Evolutionary conservation across 495 filamentous ascomycete species (phyloP).

Genomic region (Extremus antarcticus): DNA sequence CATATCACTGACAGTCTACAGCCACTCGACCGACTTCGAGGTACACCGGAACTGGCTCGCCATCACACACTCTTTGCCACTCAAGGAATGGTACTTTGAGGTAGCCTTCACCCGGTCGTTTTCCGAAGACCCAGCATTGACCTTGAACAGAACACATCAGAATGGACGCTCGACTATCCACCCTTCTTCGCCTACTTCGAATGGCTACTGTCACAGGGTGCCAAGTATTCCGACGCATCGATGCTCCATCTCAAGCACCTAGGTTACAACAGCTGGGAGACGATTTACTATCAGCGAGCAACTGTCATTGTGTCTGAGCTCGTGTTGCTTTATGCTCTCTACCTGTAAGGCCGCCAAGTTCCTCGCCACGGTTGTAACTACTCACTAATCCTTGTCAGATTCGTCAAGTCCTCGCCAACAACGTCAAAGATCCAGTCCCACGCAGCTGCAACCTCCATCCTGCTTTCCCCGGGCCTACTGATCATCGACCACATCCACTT

Average conservation of each 20-base stretch:
- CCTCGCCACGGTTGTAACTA: neutral
- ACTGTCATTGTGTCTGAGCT: conserved; percentile 84
- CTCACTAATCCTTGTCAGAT: neutral
- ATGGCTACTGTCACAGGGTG: conserved; percentile 78
- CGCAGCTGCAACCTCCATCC: conserved; percentile 74
- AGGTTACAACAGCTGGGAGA: conserved; percentile 79
- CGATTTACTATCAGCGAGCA: conserved; percentile 80
- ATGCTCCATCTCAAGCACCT: conserved; percentile 78
- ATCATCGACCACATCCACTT: conserved; percentile 99
- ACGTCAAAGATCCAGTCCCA: conserved; percentile 66
- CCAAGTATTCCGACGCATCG: conserved; percentile 60
- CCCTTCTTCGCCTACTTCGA: conserved; percentile 97
- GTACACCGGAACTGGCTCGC: conserved; percentile 98
- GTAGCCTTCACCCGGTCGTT: conserved; percentile 30
- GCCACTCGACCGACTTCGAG: conserved; percentile 98
- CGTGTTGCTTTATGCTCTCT: conserved; percentile 72
- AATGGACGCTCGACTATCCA: conserved; percentile 98
- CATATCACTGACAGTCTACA: conserved; percentile 28
- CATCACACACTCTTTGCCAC: conserved; percentile 76
- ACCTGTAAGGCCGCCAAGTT: conserved; percentile 52
- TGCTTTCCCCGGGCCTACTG: conserved; percentile 83
- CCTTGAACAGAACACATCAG: conserved; percentile 70
- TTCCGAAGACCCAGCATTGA: neutral
- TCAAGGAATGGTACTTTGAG: conserved; percentile 91
- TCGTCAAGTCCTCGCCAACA: conserved; percentile 51